Base-by-base conservation (phyloP, 495 filamentous ascomycete species). In the Antarctomyces pellizariae region DNA sequence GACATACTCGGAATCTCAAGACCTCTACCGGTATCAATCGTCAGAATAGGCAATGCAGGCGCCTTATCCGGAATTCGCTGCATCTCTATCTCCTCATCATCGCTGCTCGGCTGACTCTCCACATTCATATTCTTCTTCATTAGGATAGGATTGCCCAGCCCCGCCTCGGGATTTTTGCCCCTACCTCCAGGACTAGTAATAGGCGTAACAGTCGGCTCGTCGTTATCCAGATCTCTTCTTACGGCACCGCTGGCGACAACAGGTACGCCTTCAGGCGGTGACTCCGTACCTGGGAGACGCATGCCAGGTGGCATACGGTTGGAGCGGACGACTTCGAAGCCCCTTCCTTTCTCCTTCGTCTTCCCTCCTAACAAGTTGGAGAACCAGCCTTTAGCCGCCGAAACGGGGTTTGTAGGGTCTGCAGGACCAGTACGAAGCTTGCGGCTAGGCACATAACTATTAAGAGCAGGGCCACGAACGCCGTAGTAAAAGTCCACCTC, bases 401-500 rank as follows among this genome's bases (percentile, higher is more conserved):
- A 71, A 7, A 86, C 74, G 2, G 84, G 82, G 0, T 79, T 72
- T 18, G 83, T 90, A 4, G 86, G 86, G 50, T 97, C 89, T 10
- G 84, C 82, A 1, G 86, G 86, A 0, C 86, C 89, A 2, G 86
- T 97, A 38, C 82, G 78, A 27, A 92, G 53, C 42, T 75, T 80
- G 18, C 86, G 61, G 16, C 74, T 75, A 2, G 75, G 77, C 8
- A 59, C 67, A 26, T 74, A 71, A 0, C 77, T 82, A 35, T 64
- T 64, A 4, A 95, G 56, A 6, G 84, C 79, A n/a, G 78, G 75
- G 0, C 86, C 86, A 9, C 78, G 67, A 13, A 89, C 71, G 8
- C 82, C 74, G 45, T 95, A 93, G 42, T 91, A 91, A 40, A 84
- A 92, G 43, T 97, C 86, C 3, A 78, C 73, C 48, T 97, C 86